These are phyloP conservation scores for Brettanomyces custersianus DNA, from an alignment of 805 yeast species.

Conservation along the genomic window DNA sequence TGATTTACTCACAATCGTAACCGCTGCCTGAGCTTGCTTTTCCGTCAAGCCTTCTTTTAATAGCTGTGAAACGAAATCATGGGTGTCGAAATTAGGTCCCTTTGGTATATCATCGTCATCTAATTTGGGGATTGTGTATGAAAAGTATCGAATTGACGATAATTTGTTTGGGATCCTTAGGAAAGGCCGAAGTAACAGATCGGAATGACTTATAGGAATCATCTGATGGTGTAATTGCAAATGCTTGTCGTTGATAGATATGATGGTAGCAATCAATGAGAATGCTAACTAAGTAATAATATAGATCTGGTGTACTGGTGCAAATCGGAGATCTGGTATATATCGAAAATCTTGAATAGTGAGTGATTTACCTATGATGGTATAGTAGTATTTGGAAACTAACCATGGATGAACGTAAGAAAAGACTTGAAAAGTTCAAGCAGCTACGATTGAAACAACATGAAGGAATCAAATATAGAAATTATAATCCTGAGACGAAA, in stretches of 20 bases:
- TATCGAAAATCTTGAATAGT: too few species aligned
- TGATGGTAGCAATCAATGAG: too few species aligned
- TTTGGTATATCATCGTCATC: conserved; percentile 3
- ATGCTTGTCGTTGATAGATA: too few species aligned
- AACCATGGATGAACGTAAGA: too few species aligned
- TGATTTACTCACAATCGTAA: conserved; percentile 62
- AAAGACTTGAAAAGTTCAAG: too few species aligned
- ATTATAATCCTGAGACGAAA: conserved; percentile 8
- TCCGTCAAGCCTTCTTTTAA: conserved; percentile 51
- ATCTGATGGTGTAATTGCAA: too few species aligned
- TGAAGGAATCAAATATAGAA: conserved; percentile 11
- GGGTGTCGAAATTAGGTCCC: conserved; percentile 58
- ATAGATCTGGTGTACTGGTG: too few species aligned
- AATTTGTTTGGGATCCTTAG: background rate
- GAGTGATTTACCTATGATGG: too few species aligned
- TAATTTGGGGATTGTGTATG: background rate
- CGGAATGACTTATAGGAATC: background rate
- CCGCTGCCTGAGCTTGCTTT: conserved; percentile 74
- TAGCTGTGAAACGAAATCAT: conserved; percentile 57
- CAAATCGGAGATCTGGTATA: too few species aligned
- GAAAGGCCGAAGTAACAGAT: background rate
- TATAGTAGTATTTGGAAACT: too few species aligned
- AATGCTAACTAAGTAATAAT: too few species aligned
- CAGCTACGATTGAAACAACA: too few species aligned
- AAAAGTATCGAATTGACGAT: background rate